Conservation (phyloP, 2,329 filamentous ascomycete species). For the Hortaea werneckii region DNA sequence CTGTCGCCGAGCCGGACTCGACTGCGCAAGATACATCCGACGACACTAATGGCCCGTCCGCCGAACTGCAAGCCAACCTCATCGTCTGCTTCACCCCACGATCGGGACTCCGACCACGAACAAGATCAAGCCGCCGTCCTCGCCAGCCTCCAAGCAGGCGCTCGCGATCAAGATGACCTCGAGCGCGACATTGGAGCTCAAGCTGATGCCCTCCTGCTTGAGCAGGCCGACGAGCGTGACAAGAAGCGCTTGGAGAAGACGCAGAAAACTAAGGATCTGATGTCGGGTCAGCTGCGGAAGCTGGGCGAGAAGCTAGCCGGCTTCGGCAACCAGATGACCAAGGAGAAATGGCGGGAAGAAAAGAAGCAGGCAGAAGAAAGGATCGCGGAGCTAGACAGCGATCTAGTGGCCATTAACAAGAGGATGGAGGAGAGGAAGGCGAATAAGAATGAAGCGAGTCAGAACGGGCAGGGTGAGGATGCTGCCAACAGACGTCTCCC, state of each 20-base stretch:
- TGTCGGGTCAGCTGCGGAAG: conserved; percentile 55
- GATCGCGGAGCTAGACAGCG: conserved; percentile 55
- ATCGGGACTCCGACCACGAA: background rate
- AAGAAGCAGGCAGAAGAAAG: conserved; percentile 56
- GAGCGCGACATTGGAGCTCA: conserved; percentile 72
- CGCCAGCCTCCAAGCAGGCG: conserved; percentile 29
- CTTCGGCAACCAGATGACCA: conserved; percentile 44
- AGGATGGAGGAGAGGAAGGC: conserved; percentile 69
- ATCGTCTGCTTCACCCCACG: too few species aligned
- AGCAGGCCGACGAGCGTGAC: conserved; percentile 55
- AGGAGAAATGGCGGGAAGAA: conserved; percentile 52
- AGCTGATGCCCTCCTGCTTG: conserved; percentile 50
- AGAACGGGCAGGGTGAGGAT: conserved; percentile 32
- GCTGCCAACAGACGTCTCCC: conserved; percentile 53
- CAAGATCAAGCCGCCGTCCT: conserved; percentile 31
- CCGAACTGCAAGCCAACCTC: too few species aligned
- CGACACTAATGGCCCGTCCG: too few species aligned
- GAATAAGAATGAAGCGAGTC: conserved; percentile 37
- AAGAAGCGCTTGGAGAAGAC: conserved; percentile 53
- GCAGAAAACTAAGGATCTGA: conserved; percentile 42
- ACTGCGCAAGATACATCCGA: too few species aligned
- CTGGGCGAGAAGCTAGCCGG: conserved; percentile 48
- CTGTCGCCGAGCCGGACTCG: too few species aligned
- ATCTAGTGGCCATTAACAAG: conserved; percentile 68
- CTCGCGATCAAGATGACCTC: conserved; percentile 79